Evolutionary conservation across 371 early-diverging fungal genomes (phyloP), one percentile per base, ranked within the genome.

Genomic region (Phascolomyces articulosus): DNA sequence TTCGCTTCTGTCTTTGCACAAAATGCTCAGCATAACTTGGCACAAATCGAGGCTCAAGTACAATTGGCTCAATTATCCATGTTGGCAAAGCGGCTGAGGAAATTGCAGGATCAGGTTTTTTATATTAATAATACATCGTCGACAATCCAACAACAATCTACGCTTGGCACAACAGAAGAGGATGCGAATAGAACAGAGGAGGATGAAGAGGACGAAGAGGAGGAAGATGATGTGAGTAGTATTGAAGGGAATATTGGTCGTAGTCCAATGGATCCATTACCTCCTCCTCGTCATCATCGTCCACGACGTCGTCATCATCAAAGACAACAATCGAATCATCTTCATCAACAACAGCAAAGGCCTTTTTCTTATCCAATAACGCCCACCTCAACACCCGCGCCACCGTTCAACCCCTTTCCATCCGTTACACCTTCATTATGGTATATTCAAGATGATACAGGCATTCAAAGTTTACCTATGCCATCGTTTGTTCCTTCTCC

Each of bases 401-500:
- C 53, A 48, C 53, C 53, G 24, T 26, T 49, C 53, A 9, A 29
- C 15, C 67, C 62, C 18, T 63, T 68, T 34, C 59, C 60, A 21
- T 65, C 60, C 16, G 51, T 40, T 31, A 60, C 48, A 40, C 44
- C 68, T n/a, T 64, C 63, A 3, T 48, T 70, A 11, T 63, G 65
- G 62, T 62, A 63, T 55, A 61, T 51, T 34, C 65, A 53, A 24
- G 63, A 67, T 23, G 60, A 55, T 16, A 38, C 38, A 16, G 65
- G 60, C 7, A 23, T 68, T 4, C 64, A 68, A n/a, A 54, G 40
- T 27, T 60, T 64, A 40, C 66, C 68, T 11, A 65, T 64, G 26
- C 73, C 73, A 15, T 68, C 60, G 13, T 73, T 73, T 61, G 60
- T 62, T 2, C 73, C 69, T 13, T 60, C 73, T 29, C 69, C 69